Evolutionary conservation across 2,329 filamentous ascomycete genomes (phyloP).

Genomic region (Penicillium rolfsii): DNA sequence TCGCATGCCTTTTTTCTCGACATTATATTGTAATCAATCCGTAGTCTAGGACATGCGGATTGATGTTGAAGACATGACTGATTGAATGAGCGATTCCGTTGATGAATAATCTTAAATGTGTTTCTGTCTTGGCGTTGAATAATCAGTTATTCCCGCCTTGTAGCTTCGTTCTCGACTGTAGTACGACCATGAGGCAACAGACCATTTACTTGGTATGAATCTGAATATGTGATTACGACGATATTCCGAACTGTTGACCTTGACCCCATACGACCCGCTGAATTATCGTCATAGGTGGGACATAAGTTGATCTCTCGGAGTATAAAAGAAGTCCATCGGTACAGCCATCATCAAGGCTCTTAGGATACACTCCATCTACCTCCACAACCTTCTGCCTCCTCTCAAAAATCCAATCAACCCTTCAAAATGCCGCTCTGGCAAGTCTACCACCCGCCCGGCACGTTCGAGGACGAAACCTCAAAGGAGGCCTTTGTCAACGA

Average conservation of each 20-base stretch:
- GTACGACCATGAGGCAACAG: background rate
- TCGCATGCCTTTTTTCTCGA: no score
- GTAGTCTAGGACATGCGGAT: no score
- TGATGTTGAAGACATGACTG: no score
- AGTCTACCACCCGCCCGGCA: constrained; percentile 25
- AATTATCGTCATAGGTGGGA: background rate
- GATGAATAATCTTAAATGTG: constrained; percentile 5
- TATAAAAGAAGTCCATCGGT: background rate
- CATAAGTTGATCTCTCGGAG: background rate
- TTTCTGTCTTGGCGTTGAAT: background rate
- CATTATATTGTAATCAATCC: no score
- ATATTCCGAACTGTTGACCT: background rate
- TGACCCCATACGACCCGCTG: background rate
- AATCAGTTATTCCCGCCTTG: background rate
- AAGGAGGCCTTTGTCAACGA: constrained; percentile 27
- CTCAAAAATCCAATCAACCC: background rate
- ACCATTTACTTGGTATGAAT: background rate
- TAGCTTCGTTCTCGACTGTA: background rate
- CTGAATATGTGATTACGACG: background rate
- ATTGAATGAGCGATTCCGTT: background rate
- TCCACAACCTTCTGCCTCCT: background rate
- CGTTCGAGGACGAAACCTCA: constrained; percentile 14
- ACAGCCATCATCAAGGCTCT: background rate
- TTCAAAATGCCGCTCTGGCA: constrained; percentile 26
- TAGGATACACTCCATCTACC: no score